These are phyloP conservation scores for Pseudoturritis turrita DNA, from an alignment of 345 rosid genomes.

Conservation along the genomic window DNA sequence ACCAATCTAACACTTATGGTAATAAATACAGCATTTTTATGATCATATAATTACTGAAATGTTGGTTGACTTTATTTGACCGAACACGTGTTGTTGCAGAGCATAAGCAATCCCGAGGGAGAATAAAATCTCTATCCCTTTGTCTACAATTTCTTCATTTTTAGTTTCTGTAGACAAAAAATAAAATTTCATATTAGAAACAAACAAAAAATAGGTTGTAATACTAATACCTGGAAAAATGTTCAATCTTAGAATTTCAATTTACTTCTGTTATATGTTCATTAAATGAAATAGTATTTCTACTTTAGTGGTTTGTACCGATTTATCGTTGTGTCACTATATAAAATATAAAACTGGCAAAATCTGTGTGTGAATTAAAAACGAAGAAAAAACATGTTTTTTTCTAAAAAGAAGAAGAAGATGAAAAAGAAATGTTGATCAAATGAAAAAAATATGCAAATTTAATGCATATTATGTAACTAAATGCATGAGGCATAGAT, in stretches of 20 bases:
- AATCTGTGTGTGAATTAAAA: neutral
- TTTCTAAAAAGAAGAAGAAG: no score
- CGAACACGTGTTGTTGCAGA: constrained; percentile 22
- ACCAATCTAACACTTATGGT: no score
- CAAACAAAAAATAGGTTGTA: neutral
- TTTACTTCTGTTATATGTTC: neutral
- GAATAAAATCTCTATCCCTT: constrained; percentile 12
- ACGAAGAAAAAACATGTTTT: no score
- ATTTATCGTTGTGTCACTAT: no score
- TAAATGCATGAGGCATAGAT: neutral
- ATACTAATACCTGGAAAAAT: neutral
- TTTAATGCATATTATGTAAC: neutral
- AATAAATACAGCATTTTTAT: neutral
- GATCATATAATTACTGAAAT: constrained; percentile 1
- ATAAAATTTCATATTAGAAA: neutral
- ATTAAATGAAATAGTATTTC: neutral
- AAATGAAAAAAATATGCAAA: neutral
- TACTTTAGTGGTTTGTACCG: neutral
- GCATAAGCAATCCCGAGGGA: constrained; percentile 26
- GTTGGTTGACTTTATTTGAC: constrained; percentile 2
- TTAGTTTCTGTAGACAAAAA: neutral
- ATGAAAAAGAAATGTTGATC: no score
- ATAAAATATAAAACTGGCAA: neutral
- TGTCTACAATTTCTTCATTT: neutral
- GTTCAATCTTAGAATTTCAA: neutral